These are phyloP conservation scores for Cucurbita argyrosperma DNA, from an alignment of 306 rosid genomes.

Conservation along the genomic window DNA sequence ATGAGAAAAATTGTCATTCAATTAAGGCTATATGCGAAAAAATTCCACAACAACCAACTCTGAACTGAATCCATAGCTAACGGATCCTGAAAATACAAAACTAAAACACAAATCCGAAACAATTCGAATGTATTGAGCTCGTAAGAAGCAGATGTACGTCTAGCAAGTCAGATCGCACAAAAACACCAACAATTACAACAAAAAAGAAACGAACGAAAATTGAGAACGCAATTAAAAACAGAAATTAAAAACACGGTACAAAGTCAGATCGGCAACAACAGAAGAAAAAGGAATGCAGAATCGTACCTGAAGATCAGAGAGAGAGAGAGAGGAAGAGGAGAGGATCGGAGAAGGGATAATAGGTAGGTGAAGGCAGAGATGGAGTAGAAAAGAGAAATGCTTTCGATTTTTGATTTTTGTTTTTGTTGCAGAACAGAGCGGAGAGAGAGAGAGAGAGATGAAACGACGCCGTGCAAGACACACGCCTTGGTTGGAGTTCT, in stretches of 20 bases:
- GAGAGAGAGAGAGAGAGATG: background rate
- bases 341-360: slow-evolving; percentile 11
- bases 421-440: background rate
- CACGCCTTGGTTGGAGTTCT: background rate
- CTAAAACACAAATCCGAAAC: background rate
- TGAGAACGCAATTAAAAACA: background rate
- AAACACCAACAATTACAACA: background rate
- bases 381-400: background rate
- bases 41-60: background rate
- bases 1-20: background rate
- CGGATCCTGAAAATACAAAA: background rate
- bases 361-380: slow-evolving; percentile 8
- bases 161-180: background rate
- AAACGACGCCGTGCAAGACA: slow-evolving; percentile 5
- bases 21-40: background rate
- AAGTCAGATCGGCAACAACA: background rate
- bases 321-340: background rate
- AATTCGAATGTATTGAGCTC: background rate
- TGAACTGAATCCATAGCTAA: background rate
- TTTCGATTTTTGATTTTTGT: background rate
- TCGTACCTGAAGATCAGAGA: background rate
- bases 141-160: background rate
- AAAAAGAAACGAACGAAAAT: background rate
- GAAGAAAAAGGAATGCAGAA: background rate
- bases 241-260: background rate